Conservation (phyloP, 345 rosid species). For the Rhodamnia rubescens region DNA sequence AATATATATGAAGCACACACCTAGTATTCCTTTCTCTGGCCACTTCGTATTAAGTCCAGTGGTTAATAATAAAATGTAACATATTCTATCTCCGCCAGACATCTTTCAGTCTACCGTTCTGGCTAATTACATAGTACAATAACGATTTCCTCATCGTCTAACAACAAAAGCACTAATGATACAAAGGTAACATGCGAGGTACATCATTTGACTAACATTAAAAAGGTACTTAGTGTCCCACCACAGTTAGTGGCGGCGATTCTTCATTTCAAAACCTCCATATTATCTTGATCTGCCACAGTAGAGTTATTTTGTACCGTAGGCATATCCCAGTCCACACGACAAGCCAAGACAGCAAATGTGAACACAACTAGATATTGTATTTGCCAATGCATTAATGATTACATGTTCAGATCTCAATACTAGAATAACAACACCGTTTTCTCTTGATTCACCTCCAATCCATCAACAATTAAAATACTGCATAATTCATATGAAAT, state of each 20-base stretch:
- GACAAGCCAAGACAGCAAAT: not conserved
- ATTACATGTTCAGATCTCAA: not conserved
- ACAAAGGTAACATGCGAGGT: not conserved
- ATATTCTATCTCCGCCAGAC: not conserved
- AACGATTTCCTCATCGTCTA: not conserved
- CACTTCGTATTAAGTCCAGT: not conserved
- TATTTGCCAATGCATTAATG: not conserved
- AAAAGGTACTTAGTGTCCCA: not conserved
- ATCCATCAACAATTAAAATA: not conserved
- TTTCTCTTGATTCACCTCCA: not conserved
- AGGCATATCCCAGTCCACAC: not conserved
- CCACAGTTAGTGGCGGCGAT: not conserved
- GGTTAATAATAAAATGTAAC: not conserved
- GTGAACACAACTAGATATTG: not conserved
- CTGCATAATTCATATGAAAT: not conserved
- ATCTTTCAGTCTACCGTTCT: not conserved
- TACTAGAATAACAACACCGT: not conserved
- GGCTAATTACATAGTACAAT: not conserved
- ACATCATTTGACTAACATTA: not conserved
- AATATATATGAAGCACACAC: not conserved
- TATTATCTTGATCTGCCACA: not conserved
- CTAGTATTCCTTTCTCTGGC: not conserved
- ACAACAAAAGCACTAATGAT: not conserved
- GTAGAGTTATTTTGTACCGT: not conserved
- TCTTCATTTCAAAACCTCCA: not conserved